Base-by-base conservation (phyloP, 1,284 basidiomycete genomes). In the Leccinum subrobustum region DNA sequence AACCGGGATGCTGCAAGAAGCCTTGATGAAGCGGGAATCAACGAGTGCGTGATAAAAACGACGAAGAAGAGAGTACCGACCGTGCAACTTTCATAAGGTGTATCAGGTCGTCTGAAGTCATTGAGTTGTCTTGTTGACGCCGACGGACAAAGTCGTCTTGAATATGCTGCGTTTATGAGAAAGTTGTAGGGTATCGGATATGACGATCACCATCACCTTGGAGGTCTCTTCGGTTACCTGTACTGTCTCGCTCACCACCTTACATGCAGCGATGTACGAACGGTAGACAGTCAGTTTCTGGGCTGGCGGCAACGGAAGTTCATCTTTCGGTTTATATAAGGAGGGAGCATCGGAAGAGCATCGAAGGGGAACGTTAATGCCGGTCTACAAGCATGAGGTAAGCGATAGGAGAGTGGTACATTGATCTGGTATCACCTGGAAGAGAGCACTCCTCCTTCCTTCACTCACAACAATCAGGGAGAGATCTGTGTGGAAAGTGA, bases 401-500 rank as follows among this genome's bases (percentile, higher is more conserved):
- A 60, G 42, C 23, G 58, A 6, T 9, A 27, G n/a, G 35, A 54
- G 18, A 39, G 53, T 3, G 6, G 6, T 20, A 18, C 18, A 8
- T 31, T 31, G 16, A 25, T 52, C 14, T 18, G 6, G 25, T 7
- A 9, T 58, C 63, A 86, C 87, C 81, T 85, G 79, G 71, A 90
- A 86, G 69, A 91, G 85, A 3, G 85, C 77, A 65, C 86, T 87
- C 71, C 82, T 83, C 65, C 81, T 82, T 35, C 92, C 91, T 63
- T 88, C 81, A 54, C 83, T 83, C 6, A 92, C 71, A 0, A 92
- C 75, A 27, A 95, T 66, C 60, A 89, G 83, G 44, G 75, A 79
- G 20, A 92, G 77, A 66, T 94, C 91, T 1, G 91, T 92, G 29
- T 88, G 81, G 68, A 95, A 92, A 11, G 84, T 78, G 69, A 91